Conservation (phyloP, 2,329 filamentous ascomycete genomes). For the Fusarium drepaniforme region DNA sequence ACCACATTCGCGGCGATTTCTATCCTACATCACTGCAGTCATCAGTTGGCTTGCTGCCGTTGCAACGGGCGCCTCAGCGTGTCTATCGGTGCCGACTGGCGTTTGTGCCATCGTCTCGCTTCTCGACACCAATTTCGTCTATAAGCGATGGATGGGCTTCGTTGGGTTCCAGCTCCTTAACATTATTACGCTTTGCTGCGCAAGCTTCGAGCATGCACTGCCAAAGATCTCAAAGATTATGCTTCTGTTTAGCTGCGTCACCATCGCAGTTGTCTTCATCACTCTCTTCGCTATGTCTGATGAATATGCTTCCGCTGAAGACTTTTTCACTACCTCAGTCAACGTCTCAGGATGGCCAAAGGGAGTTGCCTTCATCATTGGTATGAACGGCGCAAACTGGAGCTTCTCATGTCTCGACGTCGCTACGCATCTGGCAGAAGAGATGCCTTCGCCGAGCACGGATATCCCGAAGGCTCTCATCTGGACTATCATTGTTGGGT, state of each 20-base stretch:
- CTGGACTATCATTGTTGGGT: constrained; percentile 41
- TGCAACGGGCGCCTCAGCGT: constrained; percentile 40
- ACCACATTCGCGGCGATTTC: constrained; percentile 14
- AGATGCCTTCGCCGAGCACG: constrained; percentile 43
- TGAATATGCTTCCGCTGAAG: constrained; percentile 24
- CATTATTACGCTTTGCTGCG: constrained; percentile 30
- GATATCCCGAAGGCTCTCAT: constrained; percentile 42
- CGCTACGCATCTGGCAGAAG: constrained; percentile 44
- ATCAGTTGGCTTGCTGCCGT: constrained; percentile 46
- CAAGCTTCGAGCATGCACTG: constrained; percentile 41
- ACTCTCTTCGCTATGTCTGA: constrained; percentile 43
- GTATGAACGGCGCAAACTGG: constrained; percentile 47
- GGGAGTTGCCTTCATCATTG: constrained; percentile 46
- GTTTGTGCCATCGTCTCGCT: constrained; percentile 38
- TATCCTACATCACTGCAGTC: constrained; percentile 42
- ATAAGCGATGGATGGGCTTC: constrained; percentile 45
- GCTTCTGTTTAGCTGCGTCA: constrained; percentile 42
- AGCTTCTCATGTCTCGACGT: constrained; percentile 47
- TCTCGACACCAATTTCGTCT: constrained; percentile 40
- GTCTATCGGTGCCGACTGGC: constrained; percentile 39
- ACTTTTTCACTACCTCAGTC: constrained; percentile 37
- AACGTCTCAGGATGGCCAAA: constrained; percentile 44
- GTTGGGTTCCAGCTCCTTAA: constrained; percentile 44
- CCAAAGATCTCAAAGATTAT: constrained; percentile 42
- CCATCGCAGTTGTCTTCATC: constrained; percentile 40